Percentiles rank a stretch among this genome's conserved stretches.
Evolutionary conservation across 176 grass and related monocot genomes (phyloP).

Genomic region (Stipa capillata): DNA sequence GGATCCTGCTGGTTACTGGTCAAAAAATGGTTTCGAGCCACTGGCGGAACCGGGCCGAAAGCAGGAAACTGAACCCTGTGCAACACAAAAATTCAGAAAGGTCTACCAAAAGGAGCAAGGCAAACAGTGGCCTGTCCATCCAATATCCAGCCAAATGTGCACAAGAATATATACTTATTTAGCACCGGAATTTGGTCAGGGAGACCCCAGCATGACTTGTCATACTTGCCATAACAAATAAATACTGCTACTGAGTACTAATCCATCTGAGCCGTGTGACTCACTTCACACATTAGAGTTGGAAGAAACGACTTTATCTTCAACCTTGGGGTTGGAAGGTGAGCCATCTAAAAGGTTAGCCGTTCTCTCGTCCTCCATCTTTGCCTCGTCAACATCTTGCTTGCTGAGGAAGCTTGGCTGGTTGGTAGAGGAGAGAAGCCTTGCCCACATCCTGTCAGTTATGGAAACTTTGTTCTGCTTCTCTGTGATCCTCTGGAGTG

Average conservation of each 20-base stretch:
- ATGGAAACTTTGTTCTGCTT: conserved; percentile 75
- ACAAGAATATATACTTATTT: neutral
- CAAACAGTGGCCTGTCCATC: too few relatives aligned
- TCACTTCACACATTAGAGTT: conserved; percentile 14
- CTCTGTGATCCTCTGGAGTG: conserved; percentile 69
- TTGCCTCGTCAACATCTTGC: conserved; percentile 56
- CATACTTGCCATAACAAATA: neutral
- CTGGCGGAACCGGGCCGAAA: too few relatives aligned
- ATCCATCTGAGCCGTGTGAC: neutral
- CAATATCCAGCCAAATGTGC: neutral
- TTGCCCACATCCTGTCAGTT: conserved; percentile 97
- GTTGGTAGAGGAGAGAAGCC: conserved; percentile 88
- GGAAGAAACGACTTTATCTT: neutral
- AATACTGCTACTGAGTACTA: neutral
- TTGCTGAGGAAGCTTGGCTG: conserved; percentile 93
- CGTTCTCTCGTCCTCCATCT: conserved; percentile 34
- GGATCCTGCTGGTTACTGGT: too few relatives aligned
- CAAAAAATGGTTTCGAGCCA: too few relatives aligned
- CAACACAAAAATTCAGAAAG: neutral
- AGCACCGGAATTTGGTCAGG: neutral
- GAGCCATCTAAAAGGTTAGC: conserved; percentile 26
- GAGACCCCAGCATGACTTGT: neutral
- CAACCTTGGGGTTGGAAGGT: conserved; percentile 1
- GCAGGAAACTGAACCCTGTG: neutral
- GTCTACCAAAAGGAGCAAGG: neutral